Conservation (phyloP, 352 stramenopile genomes). For the Globisporangium okanoganense region DNA sequence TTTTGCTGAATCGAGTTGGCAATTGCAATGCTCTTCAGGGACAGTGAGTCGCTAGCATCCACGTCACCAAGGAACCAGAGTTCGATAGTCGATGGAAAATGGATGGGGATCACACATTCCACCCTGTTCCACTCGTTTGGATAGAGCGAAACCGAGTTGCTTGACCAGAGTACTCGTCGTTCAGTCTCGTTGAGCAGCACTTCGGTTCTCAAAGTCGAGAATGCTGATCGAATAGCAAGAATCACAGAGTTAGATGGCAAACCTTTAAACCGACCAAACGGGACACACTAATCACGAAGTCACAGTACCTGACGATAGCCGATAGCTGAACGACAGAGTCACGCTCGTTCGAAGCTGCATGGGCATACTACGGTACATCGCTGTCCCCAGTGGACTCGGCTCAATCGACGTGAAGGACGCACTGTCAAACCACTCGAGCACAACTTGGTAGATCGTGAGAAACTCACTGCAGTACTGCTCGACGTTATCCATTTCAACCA, state of each 20-base stretch:
- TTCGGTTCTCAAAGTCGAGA: constrained; percentile 31
- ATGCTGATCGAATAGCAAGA: constrained; percentile 20
- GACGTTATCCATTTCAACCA: constrained; percentile 8
- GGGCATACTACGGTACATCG: constrained; percentile 28
- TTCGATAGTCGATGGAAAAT: constrained; percentile 18
- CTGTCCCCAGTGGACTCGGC: constrained; percentile 1
- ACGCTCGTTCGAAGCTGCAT: constrained; percentile 19
- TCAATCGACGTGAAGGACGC: constrained; percentile 8
- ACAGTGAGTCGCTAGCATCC: constrained; percentile 26
- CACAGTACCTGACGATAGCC: constrained; percentile 28
- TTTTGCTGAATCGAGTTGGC: constrained; percentile 11
- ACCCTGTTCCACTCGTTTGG: constrained; percentile 30
- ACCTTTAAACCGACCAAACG: too few species aligned
- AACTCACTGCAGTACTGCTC: constrained; percentile 14
- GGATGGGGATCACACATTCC: constrained; percentile 16
- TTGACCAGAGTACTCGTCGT: constrained; percentile 30
- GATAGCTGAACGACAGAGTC: constrained; percentile 30
- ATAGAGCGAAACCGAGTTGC: constrained; percentile 5
- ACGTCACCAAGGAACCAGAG: constrained; percentile 32
- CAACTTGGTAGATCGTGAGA: constrained; percentile 17
- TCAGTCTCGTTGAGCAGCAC: constrained; percentile 29
- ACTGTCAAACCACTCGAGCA: constrained; percentile 25
- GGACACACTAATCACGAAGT: neutral
- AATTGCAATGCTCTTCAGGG: constrained; percentile 33
- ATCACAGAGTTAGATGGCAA: neutral